Percentiles rank a stretch among this genome's conserved stretches.
Evolutionary conservation across 2,329 filamentous ascomycete species (phyloP).

Genomic region (Aspergillaceae sp.): DNA sequence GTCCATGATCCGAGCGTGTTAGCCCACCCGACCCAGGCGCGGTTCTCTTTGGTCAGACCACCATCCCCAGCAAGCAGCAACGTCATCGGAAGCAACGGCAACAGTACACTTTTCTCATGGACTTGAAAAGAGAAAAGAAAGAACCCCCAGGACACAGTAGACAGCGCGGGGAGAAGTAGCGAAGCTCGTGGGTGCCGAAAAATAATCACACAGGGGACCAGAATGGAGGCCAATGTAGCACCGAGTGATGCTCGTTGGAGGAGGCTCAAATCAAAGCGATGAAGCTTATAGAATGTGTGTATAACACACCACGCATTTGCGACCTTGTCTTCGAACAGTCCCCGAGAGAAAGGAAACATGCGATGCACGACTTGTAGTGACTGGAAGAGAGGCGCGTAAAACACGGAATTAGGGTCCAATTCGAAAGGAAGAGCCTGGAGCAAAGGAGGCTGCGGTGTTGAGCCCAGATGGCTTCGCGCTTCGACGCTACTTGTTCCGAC

Average conservation of each 20-base stretch:
- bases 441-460: slow-evolving; percentile 56
- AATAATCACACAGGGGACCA: slow-evolving; percentile 69
- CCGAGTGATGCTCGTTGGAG: slow-evolving; percentile 69
- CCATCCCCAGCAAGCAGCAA: slow-evolving; percentile 69
- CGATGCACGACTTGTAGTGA: slow-evolving; percentile 76
- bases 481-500: slow-evolving; percentile 62
- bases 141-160: slow-evolving; percentile 87
- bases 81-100: slow-evolving; percentile 90
- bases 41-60: slow-evolving; percentile 64
- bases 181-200: slow-evolving; percentile 69
- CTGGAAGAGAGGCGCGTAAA: slow-evolving; percentile 70
- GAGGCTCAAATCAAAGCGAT: slow-evolving; percentile 59
- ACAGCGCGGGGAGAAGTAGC: slow-evolving; percentile 69
- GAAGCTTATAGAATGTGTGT: slow-evolving; percentile 82
- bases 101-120: slow-evolving; percentile 91
- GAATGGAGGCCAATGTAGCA: slow-evolving; percentile 66
- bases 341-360: slow-evolving; percentile 93
- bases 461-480: slow-evolving; percentile 54
- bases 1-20: slow-evolving; percentile 88
- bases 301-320: slow-evolving; percentile 96
- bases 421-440: slow-evolving; percentile 48
- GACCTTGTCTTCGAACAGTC: slow-evolving; percentile 96
- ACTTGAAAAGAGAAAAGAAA: slow-evolving; percentile 98
- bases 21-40: slow-evolving; percentile 92
- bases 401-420: slow-evolving; percentile 56